Evolutionary conservation across 768 basidiomycete species (phyloP).

Genomic region (Strobilomyces echinocephalus): DNA sequence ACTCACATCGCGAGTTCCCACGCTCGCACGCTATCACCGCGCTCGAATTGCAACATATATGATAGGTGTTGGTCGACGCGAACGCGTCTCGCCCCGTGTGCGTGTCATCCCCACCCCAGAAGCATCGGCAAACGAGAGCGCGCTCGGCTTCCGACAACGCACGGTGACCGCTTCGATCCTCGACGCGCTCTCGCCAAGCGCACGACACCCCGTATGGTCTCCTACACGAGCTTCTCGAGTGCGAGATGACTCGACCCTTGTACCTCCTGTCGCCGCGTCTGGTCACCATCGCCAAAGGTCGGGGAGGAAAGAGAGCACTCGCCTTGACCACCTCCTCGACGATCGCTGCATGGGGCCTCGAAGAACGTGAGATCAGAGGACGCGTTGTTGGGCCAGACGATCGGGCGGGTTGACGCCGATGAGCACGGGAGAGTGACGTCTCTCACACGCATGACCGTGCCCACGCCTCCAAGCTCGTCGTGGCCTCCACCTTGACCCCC

Average conservation of each 20-base stretch:
- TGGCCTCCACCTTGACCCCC: conserved; percentile 39
- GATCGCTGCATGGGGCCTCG: conserved; percentile 34
- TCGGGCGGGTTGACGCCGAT: conserved; percentile 74
- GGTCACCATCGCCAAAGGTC: too few relatives aligned
- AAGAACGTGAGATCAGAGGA: conserved; percentile 51
- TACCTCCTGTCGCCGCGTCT: conserved; percentile 1
- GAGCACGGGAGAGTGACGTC: conserved; percentile 48
- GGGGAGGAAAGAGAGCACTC: neutral
- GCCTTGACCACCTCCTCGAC: conserved; percentile 30
- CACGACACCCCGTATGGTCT: conserved; percentile 49
- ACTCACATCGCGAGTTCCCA: too few relatives aligned
- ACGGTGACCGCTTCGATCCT: conserved; percentile 43
- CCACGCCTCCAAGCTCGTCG: conserved; percentile 8
- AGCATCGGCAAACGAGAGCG: conserved; percentile 58
- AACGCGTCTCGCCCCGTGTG: neutral
- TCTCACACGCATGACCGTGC: conserved; percentile 37
- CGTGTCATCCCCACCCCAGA: conserved; percentile 62
- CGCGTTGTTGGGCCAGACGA: conserved; percentile 56
- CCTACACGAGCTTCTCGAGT: conserved; percentile 33
- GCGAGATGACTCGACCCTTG: conserved; percentile 15
- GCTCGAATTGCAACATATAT: too few relatives aligned
- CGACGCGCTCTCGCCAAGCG: conserved; percentile 44
- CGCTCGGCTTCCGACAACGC: conserved; percentile 64
- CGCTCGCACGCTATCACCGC: too few relatives aligned
- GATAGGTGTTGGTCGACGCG: neutral